Conservation (phyloP, 257 asterid species). For the Capsicum pubescens region DNA sequence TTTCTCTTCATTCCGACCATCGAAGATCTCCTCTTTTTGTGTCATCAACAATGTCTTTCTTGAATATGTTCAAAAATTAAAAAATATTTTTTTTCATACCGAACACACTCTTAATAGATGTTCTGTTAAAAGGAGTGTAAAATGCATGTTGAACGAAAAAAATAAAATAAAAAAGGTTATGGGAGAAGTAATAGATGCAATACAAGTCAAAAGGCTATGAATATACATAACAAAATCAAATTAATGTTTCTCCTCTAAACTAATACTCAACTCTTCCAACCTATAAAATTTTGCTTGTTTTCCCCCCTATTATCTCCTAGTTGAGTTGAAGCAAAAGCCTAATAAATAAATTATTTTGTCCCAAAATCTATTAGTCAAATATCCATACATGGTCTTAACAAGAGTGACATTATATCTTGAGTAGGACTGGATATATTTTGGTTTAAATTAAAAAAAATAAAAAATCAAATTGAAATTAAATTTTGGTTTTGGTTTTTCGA, state of each 20-base stretch:
- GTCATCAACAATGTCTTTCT: constrained; percentile 58
- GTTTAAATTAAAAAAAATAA: no score
- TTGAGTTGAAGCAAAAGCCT: not conserved
- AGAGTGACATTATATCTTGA: not conserved
- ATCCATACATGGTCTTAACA: not conserved
- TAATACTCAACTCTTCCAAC: not conserved
- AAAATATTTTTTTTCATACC: no score
- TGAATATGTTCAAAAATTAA: constrained; percentile 44
- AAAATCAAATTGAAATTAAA: no score
- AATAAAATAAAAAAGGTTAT: no score
- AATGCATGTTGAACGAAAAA: no score
- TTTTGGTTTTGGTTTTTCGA: no score
- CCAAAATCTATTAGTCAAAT: not conserved
- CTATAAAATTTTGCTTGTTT: no score
- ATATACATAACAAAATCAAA: not conserved
- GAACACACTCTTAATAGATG: no score
- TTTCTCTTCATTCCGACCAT: not conserved
- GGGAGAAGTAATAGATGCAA: not conserved
- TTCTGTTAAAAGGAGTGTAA: no score
- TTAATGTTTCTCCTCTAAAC: no score
- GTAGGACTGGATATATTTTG: no score
- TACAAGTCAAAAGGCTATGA: not conserved
- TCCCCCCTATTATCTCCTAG: not conserved
- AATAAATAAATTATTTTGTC: not conserved
- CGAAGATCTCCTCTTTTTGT: constrained; percentile 23